These are phyloP conservation scores for Saccharomyces hybrid DNA, from an alignment of 1,139 yeast genomes.

Conservation along the genomic window DNA sequence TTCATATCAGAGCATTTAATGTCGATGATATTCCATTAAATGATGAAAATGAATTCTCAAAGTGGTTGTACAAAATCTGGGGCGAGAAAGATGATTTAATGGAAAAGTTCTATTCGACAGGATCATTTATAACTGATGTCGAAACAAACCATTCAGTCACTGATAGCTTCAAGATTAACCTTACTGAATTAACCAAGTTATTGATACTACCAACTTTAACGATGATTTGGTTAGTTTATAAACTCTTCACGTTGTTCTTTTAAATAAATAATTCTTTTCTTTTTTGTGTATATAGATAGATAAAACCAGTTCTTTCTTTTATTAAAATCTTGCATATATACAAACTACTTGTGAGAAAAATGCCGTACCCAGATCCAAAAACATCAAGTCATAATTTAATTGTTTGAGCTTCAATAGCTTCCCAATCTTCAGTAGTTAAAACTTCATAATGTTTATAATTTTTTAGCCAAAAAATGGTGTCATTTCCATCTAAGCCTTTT, in stretches of 20 bases:
- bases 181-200: conserved; percentile 12
- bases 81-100: conserved; percentile 64
- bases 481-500: conserved; percentile 53
- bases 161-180: conserved; percentile 12
- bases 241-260: not conserved
- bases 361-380: conserved; percentile 3
- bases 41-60: conserved; percentile 52
- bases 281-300: not conserved
- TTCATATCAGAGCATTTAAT: conserved; percentile 53
- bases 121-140: conserved; percentile 39
- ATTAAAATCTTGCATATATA: not conserved
- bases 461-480: conserved; percentile 64
- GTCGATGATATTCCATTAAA: conserved; percentile 63
- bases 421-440: conserved; percentile 57
- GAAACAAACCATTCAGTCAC: conserved; percentile 15
- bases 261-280: not conserved
- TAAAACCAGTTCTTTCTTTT: not conserved
- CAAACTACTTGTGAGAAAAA: not conserved
- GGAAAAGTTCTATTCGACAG: conserved; percentile 51
- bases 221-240: conserved; percentile 1
- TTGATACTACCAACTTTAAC: conserved; percentile 13
- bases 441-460: conserved; percentile 45
- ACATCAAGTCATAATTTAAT: conserved; percentile 21
- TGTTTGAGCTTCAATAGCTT: conserved; percentile 35
- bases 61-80: conserved; percentile 79